Conservation (phyloP, 345 rosid genomes). For the Citrus trifoliata region DNA sequence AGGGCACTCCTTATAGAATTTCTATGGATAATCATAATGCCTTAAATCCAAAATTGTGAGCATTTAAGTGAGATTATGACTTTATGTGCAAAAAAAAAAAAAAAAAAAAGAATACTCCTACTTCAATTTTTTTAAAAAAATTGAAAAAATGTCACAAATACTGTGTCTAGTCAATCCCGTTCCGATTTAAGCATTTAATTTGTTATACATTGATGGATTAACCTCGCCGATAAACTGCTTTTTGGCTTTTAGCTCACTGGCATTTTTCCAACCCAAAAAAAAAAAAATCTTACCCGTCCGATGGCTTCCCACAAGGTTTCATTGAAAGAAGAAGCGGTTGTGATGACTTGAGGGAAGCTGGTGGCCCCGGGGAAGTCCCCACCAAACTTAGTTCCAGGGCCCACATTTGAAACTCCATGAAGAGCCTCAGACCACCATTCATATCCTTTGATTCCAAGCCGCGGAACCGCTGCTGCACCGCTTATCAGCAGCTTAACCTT, state of each 20-base stretch:
- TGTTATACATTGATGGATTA: too few relatives aligned
- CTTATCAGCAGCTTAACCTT: constrained; percentile 60
- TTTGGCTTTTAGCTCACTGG: too few relatives aligned
- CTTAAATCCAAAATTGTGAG: neutral
- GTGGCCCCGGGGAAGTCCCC: constrained; percentile 73
- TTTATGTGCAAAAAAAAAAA: too few relatives aligned
- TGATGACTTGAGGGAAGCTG: constrained; percentile 91
- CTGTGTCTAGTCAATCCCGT: too few relatives aligned
- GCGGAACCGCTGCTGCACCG: constrained; percentile 66
- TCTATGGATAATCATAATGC: neutral
- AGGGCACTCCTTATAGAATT: neutral
- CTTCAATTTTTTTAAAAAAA: too few relatives aligned
- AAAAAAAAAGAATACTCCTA: too few relatives aligned
- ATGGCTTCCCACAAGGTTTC: constrained; percentile 79
- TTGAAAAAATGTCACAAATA: too few relatives aligned
- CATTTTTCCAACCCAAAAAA: too few relatives aligned
- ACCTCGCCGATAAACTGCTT: too few relatives aligned
- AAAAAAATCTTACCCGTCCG: constrained; percentile 52
- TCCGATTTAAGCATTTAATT: too few relatives aligned
- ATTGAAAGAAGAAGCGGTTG: constrained; percentile 85
- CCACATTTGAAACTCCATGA: constrained; percentile 84
- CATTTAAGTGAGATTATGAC: neutral
- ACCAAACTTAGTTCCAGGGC: constrained; percentile 67
- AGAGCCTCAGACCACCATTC: constrained; percentile 99
- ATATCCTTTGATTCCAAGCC: constrained; percentile 73